Percentiles rank a stretch among this genome's conserved stretches.
Conservation (phyloP, 805 yeast species). For the Yamadazyma kitorensis region DNA sequence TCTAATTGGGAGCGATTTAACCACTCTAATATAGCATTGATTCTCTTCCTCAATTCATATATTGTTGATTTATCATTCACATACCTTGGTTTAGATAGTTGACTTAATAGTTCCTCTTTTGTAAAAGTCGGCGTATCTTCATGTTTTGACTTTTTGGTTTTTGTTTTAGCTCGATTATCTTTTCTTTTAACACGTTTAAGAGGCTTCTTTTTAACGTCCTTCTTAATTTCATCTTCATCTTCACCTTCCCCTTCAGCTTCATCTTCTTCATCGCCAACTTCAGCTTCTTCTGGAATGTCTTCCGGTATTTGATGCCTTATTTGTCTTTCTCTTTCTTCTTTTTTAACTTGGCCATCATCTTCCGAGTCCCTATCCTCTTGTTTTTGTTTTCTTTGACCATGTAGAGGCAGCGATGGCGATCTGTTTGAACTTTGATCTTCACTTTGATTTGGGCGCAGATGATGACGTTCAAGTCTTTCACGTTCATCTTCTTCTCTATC, state of each 20-base stretch:
- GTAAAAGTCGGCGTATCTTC: slow-evolving; percentile 14
- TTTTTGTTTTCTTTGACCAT: background rate
- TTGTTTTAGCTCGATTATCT: slow-evolving; percentile 11
- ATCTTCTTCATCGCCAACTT: slow-evolving; percentile 9
- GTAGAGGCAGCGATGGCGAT: too few species aligned
- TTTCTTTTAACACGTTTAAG: slow-evolving; percentile 16
- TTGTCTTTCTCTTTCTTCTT: slow-evolving; percentile 7
- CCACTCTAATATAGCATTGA: slow-evolving; percentile 88
- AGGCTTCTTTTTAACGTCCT: slow-evolving; percentile 13
- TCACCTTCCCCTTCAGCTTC: slow-evolving; percentile 13
- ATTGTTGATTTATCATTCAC: slow-evolving; percentile 75
- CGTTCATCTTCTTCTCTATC: slow-evolving; percentile 1
- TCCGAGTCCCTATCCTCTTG: slow-evolving; percentile 1
- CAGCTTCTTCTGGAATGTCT: slow-evolving; percentile 9
- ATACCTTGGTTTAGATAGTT: slow-evolving; percentile 78
- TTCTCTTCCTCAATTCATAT: slow-evolving; percentile 82
- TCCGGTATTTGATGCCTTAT: slow-evolving; percentile 11
- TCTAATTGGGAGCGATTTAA: slow-evolving; percentile 85
- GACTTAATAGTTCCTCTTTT: slow-evolving; percentile 52
- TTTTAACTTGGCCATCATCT: slow-evolving; percentile 1
- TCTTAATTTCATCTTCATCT: slow-evolving; percentile 12
- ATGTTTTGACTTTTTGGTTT: slow-evolving; percentile 10
- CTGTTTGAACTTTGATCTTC: background rate
- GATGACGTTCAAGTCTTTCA: too few species aligned
- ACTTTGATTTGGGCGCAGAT: too few species aligned